A percentile compares a stretch with the other conserved stretches of the same genome.
These are phyloP conservation scores for Sugiyamaella grinbergsii DNA, from an alignment of 1,139 yeast genomes.

Conservation along the genomic window DNA sequence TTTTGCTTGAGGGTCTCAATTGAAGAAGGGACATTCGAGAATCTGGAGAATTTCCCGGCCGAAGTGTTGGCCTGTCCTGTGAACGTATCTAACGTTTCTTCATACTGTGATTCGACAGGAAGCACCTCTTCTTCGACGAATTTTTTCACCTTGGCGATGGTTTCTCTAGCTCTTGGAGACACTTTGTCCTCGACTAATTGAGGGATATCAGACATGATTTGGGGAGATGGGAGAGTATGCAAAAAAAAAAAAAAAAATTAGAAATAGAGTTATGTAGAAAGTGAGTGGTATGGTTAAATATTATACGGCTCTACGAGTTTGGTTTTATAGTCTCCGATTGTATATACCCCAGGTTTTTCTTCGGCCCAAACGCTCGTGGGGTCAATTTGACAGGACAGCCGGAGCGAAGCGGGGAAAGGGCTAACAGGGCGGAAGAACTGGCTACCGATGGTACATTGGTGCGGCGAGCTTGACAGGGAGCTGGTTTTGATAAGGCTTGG, in stretches of 20 bases:
- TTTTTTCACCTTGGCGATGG: constrained; percentile 52
- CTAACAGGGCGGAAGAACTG: too few species aligned
- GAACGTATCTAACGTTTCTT: constrained; percentile 49
- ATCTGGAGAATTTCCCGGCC: constrained; percentile 30
- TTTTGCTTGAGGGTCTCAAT: constrained; percentile 56
- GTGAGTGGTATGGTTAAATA: too few species aligned
- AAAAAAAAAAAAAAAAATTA: too few species aligned
- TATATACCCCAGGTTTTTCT: constrained; percentile 8
- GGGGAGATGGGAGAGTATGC: too few species aligned
- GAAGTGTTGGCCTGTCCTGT: constrained; percentile 39
- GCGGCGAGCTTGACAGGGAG: too few species aligned
- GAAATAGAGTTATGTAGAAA: too few species aligned
- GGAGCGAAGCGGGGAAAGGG: too few species aligned
- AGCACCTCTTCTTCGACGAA: constrained; percentile 63
- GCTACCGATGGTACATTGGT: too few species aligned
- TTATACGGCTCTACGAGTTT: too few species aligned
- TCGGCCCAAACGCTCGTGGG: constrained; percentile 1
- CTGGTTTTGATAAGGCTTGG: too few species aligned
- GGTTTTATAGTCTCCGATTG: not conserved
- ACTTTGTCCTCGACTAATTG: constrained; percentile 46
- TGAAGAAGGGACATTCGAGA: constrained; percentile 55
- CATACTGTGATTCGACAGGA: constrained; percentile 57
- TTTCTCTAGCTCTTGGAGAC: constrained; percentile 54
- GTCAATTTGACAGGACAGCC: too few species aligned
- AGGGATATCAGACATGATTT: constrained; percentile 41